A percentile compares a stretch with the other conserved stretches of the same genome.
Conservation (phyloP, 306 rosid genomes). For the Hippophae tibetana region DNA sequence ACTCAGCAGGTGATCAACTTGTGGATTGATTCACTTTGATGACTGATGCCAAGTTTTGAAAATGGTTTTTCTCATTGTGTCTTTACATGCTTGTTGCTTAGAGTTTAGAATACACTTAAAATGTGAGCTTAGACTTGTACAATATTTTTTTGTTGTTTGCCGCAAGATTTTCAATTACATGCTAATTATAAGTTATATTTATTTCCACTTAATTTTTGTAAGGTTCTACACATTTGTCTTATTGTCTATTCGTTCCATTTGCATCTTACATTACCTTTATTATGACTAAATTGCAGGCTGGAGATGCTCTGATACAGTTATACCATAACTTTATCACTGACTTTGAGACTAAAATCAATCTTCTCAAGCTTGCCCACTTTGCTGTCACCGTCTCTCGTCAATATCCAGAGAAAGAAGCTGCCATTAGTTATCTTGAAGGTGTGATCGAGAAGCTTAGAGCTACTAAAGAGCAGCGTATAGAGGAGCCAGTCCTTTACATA, state of each 20-base stretch:
- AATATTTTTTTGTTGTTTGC: not conserved
- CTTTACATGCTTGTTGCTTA: not conserved
- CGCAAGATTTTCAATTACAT: no score
- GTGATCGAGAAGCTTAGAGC: constrained; percentile 74
- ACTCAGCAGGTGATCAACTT: constrained; percentile 1
- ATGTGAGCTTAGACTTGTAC: not conserved
- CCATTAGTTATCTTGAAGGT: constrained; percentile 66
- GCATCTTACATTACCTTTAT: constrained; percentile 4
- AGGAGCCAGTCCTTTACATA: constrained; percentile 84
- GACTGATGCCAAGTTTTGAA: not conserved
- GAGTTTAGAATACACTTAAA: not conserved
- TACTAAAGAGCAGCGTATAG: constrained; percentile 80
- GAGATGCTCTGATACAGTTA: constrained; percentile 79
- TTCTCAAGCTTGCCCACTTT: constrained; percentile 90
- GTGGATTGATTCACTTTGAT: not conserved
- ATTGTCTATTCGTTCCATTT: not conserved
- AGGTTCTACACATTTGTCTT: no score
- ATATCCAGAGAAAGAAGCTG: constrained; percentile 82
- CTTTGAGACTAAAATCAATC: constrained; percentile 87
- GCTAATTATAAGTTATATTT: no score
- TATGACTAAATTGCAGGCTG: constrained; percentile 54
- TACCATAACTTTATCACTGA: constrained; percentile 89
- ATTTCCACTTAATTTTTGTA: no score
- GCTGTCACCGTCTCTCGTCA: constrained; percentile 82
- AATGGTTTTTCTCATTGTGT: not conserved